Conservation (phyloP, 345 rosid species). For the Acer yangbiense region DNA sequence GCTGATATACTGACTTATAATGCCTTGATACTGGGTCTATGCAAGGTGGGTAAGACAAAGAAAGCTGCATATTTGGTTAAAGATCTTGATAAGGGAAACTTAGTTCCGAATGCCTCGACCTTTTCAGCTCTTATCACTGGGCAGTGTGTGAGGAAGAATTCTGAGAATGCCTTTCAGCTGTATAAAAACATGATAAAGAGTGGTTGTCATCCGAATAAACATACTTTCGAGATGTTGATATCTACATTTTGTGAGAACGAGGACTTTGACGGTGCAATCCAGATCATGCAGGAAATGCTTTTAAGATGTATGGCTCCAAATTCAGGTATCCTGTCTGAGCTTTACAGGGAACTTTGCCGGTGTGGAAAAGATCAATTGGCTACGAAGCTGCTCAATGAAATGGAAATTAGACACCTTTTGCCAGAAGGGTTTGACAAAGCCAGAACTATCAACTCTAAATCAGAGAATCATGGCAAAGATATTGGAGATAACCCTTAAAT, state of each 20-base stretch:
- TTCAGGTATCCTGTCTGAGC: constrained; percentile 36
- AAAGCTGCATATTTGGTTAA: constrained; percentile 78
- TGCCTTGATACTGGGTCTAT: constrained; percentile 74
- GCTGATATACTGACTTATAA: constrained; percentile 77
- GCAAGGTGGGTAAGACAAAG: constrained; percentile 89
- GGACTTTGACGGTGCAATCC: constrained; percentile 71
- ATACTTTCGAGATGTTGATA: constrained; percentile 49
- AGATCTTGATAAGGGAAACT: constrained; percentile 66
- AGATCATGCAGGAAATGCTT: constrained; percentile 61
- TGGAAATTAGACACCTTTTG: constrained; percentile 43
- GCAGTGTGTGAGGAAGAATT: constrained; percentile 69
- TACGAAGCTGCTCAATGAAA: constrained; percentile 34
- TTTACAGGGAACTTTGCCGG: constrained; percentile 49
- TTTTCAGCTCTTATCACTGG: constrained; percentile 77
- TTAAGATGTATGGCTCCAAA: constrained; percentile 49
- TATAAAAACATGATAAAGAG: constrained; percentile 73
- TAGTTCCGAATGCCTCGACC: constrained; percentile 78
- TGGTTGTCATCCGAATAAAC: constrained; percentile 62
- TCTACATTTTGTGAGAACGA: constrained; percentile 54
- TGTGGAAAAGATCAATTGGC: constrained; percentile 58
- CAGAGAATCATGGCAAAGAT: constrained; percentile 7
- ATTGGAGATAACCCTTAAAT: not conserved
- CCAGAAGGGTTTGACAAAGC: constrained; percentile 36
- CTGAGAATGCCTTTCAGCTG: constrained; percentile 68
- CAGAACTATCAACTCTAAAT: constrained; percentile 11